These are phyloP conservation scores for Phytophthora colocasiae DNA, from an alignment of 352 stramenopile genomes.

Conservation along the genomic window DNA sequence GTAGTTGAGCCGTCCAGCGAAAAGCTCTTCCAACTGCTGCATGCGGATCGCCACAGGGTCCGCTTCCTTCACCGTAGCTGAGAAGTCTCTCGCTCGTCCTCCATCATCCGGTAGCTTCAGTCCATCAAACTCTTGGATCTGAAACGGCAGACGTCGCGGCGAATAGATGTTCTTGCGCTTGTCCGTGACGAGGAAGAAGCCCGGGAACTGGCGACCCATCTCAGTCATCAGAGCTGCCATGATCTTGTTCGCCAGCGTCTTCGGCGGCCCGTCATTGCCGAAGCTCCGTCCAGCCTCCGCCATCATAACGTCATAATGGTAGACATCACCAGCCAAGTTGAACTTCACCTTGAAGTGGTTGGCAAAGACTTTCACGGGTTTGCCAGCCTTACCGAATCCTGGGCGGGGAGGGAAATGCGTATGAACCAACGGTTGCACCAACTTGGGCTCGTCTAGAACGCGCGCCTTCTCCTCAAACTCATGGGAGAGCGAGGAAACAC, in stretches of 20 bases:
- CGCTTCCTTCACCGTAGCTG: slow-evolving; percentile 58
- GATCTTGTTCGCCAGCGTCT: slow-evolving; percentile 63
- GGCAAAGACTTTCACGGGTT: slow-evolving; percentile 49
- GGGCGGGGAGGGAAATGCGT: slow-evolving; percentile 60
- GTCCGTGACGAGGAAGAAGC: slow-evolving; percentile 55
- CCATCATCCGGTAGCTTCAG: slow-evolving; percentile 56
- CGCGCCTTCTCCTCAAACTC: slow-evolving; percentile 55
- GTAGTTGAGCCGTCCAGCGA: slow-evolving; percentile 67
- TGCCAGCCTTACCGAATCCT: slow-evolving; percentile 62
- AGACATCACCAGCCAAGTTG: slow-evolving; percentile 57
- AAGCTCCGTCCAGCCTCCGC: slow-evolving; percentile 43
- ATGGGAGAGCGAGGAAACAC: slow-evolving; percentile 9
- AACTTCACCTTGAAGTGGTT: slow-evolving; percentile 78
- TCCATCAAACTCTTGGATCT: slow-evolving; percentile 43
- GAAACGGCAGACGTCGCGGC: slow-evolving; percentile 50
- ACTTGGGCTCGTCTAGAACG: slow-evolving; percentile 23
- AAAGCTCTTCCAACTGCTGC: slow-evolving; percentile 65
- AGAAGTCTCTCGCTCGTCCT: slow-evolving; percentile 50
- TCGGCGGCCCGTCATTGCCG: slow-evolving; percentile 59
- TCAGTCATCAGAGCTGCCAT: slow-evolving; percentile 53
- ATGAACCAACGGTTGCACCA: slow-evolving; percentile 45
- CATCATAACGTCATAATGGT: slow-evolving; percentile 80
- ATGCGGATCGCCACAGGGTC: slow-evolving; percentile 69
- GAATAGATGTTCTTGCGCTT: slow-evolving; percentile 67
- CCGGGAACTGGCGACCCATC: slow-evolving; percentile 51